Evolutionary conservation across 139 green algal species (phyloP).

Genomic region (Tetraselmis chui): DNA sequence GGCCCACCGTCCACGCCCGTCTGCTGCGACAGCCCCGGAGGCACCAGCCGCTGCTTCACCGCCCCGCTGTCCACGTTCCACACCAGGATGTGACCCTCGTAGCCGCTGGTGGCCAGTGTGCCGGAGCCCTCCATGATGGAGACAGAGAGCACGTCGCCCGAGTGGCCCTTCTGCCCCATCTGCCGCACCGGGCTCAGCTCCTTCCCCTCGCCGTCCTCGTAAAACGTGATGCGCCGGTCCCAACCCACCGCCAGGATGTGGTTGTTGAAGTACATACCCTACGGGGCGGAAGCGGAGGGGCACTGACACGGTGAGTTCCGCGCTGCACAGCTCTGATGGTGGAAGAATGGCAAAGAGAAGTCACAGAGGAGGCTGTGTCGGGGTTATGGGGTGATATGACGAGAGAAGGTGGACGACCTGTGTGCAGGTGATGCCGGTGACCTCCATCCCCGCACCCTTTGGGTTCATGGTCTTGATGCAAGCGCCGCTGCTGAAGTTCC

Average conservation of each 20-base stretch:
- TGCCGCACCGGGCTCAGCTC: slow-evolving; percentile 21
- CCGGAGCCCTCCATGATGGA: slow-evolving; percentile 23
- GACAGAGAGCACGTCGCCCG: slow-evolving; percentile 42
- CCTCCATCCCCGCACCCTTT: slow-evolving; percentile 24
- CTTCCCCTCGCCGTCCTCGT: slow-evolving; percentile 36
- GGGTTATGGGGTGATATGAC: too few relatives aligned
- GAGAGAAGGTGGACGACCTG: too few relatives aligned
- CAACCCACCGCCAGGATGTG: slow-evolving; percentile 54
- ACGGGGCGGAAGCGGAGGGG: too few relatives aligned
- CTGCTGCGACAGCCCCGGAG: neutral
- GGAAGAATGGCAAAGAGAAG: too few relatives aligned
- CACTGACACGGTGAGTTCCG: too few relatives aligned
- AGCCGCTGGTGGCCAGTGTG: slow-evolving; percentile 23
- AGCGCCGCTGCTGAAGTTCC: slow-evolving; percentile 59
- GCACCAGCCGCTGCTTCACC: neutral
- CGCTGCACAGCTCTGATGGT: too few relatives aligned
- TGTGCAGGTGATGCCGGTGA: slow-evolving; percentile 29
- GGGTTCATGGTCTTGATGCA: slow-evolving; percentile 34
- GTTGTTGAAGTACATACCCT: slow-evolving; percentile 16
- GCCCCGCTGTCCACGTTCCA: slow-evolving; percentile 18
- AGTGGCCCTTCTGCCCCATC: slow-evolving; percentile 32
- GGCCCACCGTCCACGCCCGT: neutral
- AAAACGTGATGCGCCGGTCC: slow-evolving; percentile 50
- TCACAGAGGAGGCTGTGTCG: too few relatives aligned
- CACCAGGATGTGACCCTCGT: slow-evolving; percentile 16